Conservation (phyloP, 768 basidiomycete species). For the Suillus hirtellus region DNA sequence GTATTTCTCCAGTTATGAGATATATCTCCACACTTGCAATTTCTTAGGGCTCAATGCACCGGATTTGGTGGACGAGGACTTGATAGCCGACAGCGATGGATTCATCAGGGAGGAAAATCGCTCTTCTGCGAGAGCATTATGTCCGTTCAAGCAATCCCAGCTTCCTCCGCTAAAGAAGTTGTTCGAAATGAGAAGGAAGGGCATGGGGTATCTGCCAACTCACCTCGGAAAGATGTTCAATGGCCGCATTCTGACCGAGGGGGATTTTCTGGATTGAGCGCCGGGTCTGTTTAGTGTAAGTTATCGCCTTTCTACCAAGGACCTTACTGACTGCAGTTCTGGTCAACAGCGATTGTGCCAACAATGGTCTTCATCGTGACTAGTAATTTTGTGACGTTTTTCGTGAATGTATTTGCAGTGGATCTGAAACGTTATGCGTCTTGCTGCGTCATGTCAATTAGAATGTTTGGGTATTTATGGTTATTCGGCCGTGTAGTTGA, state of each 20-base stretch:
- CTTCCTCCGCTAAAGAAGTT: constrained; percentile 32
- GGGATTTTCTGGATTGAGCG: constrained; percentile 25
- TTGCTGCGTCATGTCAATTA: neutral
- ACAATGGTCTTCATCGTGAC: neutral
- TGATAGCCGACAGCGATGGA: constrained; percentile 19
- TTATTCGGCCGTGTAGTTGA: neutral
- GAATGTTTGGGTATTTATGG: neutral
- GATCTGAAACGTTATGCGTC: neutral
- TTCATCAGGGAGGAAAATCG: constrained; percentile 23
- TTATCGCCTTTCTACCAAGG: neutral
- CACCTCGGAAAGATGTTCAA: constrained; percentile 43
- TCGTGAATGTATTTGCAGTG: neutral
- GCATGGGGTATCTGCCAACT: constrained; percentile 36
- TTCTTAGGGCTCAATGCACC: constrained; percentile 28
- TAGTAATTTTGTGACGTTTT: neutral
- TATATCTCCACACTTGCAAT: constrained; percentile 28
- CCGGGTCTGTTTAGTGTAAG: neutral
- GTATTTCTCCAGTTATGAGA: constrained; percentile 28
- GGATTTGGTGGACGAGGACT: constrained; percentile 16
- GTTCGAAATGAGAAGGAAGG: constrained; percentile 40
- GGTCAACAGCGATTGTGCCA: neutral
- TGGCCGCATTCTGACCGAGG: constrained; percentile 24
- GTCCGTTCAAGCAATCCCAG: constrained; percentile 14
- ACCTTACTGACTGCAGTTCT: neutral
- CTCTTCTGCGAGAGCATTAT: constrained; percentile 4